phyloP scores from a whole-genome alignment of 495 filamentous ascomycete genomes.

The Penicillium pancosmium region DNA sequence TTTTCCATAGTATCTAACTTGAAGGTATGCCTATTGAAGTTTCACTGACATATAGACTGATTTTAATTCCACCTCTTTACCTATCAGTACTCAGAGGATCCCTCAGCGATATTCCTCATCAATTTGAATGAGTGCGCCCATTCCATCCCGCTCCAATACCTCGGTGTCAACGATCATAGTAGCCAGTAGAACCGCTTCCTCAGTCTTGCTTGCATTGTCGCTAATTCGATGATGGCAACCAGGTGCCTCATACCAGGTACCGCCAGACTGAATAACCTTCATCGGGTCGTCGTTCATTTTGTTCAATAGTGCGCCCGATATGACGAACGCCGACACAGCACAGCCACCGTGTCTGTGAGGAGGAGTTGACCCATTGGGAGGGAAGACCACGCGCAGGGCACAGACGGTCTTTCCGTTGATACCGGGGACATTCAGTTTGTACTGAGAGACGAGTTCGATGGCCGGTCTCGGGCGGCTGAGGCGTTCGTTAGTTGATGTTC shows the following conservation, averaged over 20 bases:
- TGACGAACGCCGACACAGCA: slow-evolving; percentile 35
- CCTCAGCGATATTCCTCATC: slow-evolving; percentile 32
- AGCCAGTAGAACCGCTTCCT: slow-evolving; percentile 32
- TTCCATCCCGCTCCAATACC: slow-evolving; percentile 30
- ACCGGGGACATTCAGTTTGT: slow-evolving; percentile 31
- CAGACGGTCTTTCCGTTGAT: slow-evolving; percentile 39
- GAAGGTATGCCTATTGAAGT: too few species aligned
- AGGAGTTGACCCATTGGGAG: slow-evolving; percentile 44
- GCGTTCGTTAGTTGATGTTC: background rate
- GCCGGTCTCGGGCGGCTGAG: slow-evolving; percentile 32
- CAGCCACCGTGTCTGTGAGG: slow-evolving; percentile 45
- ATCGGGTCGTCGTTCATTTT: slow-evolving; percentile 48
- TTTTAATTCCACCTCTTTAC: background rate
- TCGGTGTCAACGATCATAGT: slow-evolving; percentile 39
- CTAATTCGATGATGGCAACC: slow-evolving; percentile 49
- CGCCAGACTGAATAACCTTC: slow-evolving; percentile 27
- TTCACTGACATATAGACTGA: background rate
- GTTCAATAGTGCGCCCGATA: slow-evolving; percentile 37
- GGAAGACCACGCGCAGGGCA: slow-evolving; percentile 35
- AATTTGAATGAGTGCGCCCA: slow-evolving; percentile 32
- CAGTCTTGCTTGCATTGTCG: slow-evolving; percentile 40
- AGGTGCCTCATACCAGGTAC: slow-evolving; percentile 45
- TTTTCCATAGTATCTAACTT: too few species aligned
- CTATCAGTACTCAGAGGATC: background rate
- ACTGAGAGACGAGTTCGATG: slow-evolving; percentile 30